Base-by-base conservation (phyloP, 257 asterid genomes). In the Coffea eugenioides region DNA sequence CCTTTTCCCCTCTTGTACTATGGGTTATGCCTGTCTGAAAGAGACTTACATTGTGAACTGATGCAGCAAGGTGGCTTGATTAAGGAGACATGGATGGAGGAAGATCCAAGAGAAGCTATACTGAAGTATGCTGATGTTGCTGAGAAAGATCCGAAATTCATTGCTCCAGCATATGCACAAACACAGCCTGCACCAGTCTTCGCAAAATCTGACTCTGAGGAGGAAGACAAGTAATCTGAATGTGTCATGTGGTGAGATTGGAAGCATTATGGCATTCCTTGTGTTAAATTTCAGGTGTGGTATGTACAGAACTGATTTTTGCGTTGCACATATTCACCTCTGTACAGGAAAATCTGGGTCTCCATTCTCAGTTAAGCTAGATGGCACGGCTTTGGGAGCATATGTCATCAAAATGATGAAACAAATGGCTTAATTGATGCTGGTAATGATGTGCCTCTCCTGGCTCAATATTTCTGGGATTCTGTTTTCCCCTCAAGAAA, bases 31-130 rank as follows among this genome's bases (percentile, higher is more conserved):
- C 31, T 39, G 69, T 39, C 51, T 51, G 57, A 25, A 39, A 48
- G 81, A 71, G 46, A n/a, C 45, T 69, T 43, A 72, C 64, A 0
- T 13, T 15, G 56, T 64, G 41, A 64, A 76, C 62, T 80, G 25
- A 88, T 89, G 79, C 97, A 95, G 99, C 91, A 93, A 92, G 99
- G 98, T 84, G 99, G 99, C 34, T 78, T 93, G 94, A 87, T 95
- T 21, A 91, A 93, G 85, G 99, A 93, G 84, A 89, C 95, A 64
- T 95, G 99, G 99, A 93, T 90, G 97, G 98, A 95, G 2, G 99
- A 93, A 90, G 99, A 95, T 83, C 99, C 99, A 39, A 87, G 99
- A 89, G 99, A 92, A 87, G 98, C 99, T 73, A 95, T 95, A 80
- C 89, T 95, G 1, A 95, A 95, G 86, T 90, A 92, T 77, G 99